Base-by-base conservation (phyloP, 345 rosid species). In the Eucalyptus tenuipes region DNA sequence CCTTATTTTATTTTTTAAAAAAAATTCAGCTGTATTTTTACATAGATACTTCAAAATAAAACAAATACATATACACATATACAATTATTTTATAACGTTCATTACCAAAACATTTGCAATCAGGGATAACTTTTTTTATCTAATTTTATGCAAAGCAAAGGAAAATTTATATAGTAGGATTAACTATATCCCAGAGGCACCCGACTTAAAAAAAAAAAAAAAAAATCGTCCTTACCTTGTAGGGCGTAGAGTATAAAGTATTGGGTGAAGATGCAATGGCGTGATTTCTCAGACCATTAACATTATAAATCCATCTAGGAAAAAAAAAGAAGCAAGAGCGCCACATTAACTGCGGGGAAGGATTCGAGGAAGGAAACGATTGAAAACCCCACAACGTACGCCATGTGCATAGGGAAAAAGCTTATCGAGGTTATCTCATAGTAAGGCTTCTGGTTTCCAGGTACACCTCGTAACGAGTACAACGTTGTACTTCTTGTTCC, bases 91-190 rank as follows among this genome's bases (percentile, higher is more conserved):
- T 29, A 61, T 61, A 61, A 61, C 33, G 31, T 27, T 27, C 1
- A 61, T 61, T 61, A 61, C 33, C 33, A 6, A 61, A 61, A 64
- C 17, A n/a, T 64, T 0, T 15, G 37, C 20, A 0, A 64, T 64
- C 40, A 64, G 37, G 20, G 10, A 64, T 64, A 0, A 64, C 20
- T n/a, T 64, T 14, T n/a, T 0, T 2, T n/a, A 64, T 64, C 37
- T 64, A 15, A n/a, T n/a, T 64, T 16, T 64, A 64, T 7, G 4
- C 1, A 64, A 33, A 64, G 1, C 20, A n/a, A 64, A 64, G 31
- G 75, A 64, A n/a, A 64, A 64, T 13, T 7, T 64, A 4, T n/a
- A 0, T 3, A 0, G 20, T 64, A 64, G 18, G 40, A 64, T n/a
- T 15, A 7, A 14, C 75, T 64, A n/a, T 64, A 64, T 64, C 5